Evolutionary conservation across 805 yeast genomes (phyloP).

Genomic region (Tetrapisispora nanseiensis): DNA sequence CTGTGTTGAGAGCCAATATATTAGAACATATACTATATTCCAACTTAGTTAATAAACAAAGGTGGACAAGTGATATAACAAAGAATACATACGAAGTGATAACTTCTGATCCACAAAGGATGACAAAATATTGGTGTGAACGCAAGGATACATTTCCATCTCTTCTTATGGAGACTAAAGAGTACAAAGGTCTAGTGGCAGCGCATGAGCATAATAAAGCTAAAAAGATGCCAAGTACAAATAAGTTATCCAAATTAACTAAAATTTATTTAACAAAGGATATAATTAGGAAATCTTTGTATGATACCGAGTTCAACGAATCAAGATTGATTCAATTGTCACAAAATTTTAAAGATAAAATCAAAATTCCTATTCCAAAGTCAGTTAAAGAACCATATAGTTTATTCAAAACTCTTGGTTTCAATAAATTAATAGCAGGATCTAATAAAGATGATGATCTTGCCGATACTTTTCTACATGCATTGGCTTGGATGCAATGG

Average conservation of each 20-base stretch:
- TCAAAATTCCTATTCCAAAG: background rate
- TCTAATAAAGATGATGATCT: constrained; percentile 51
- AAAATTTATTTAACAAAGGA: constrained; percentile 4
- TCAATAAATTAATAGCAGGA: constrained; percentile 44
- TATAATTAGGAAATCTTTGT: background rate
- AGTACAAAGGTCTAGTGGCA: background rate
- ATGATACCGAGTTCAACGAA: too few relatives aligned
- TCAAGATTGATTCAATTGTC: background rate
- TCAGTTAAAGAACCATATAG: background rate
- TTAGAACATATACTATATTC: constrained; percentile 34
- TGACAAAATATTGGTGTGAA: constrained; percentile 22
- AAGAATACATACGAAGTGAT: constrained; percentile 4
- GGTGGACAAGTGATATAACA: background rate
- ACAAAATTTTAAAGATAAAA: background rate
- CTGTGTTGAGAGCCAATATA: constrained; percentile 42
- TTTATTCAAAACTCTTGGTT: constrained; percentile 61
- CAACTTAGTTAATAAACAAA: constrained; percentile 7
- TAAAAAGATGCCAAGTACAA: background rate
- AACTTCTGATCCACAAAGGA: constrained; percentile 25
- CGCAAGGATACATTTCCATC: background rate
- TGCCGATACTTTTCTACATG: constrained; percentile 57
- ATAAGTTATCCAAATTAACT: constrained; percentile 2
- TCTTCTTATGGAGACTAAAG: background rate
- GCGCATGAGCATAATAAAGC: background rate
- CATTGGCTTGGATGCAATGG: constrained; percentile 41